Conservation (phyloP, 2,329 filamentous ascomycete genomes). For the Aspergillus thermomutatus region DNA sequence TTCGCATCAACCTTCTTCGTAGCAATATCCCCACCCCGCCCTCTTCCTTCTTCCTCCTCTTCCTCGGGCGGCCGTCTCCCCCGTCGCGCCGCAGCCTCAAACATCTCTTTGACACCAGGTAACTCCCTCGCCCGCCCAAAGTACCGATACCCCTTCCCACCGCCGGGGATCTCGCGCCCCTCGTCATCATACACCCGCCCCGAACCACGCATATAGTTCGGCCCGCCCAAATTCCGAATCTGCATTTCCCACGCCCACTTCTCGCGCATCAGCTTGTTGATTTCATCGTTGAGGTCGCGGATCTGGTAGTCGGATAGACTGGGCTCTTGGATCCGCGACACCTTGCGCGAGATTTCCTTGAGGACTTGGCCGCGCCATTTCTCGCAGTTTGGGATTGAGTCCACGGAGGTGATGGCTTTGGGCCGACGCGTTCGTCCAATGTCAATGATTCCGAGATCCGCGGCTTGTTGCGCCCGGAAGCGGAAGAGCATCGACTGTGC, state of each 20-base stretch:
- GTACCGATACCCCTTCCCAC: conserved; percentile 89
- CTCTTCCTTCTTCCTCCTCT: conserved; percentile 61
- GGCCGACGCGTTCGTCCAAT: conserved; percentile 84
- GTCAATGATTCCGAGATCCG: conserved; percentile 94
- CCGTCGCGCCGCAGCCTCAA: conserved; percentile 69
- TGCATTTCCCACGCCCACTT: conserved; percentile 99
- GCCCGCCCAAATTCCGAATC: conserved; percentile 91
- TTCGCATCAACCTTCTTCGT: conserved; percentile 78
- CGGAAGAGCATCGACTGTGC: conserved; percentile 99
- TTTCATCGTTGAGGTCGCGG: conserved; percentile 96
- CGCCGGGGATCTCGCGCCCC: conserved; percentile 64
- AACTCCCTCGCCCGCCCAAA: conserved; percentile 88
- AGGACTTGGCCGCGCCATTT: conserved; percentile 98
- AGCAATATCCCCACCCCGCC: conserved; percentile 40
- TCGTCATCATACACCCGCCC: conserved; percentile 70
- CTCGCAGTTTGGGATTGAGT: conserved; percentile 81
- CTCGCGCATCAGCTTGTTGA: conserved; percentile 98
- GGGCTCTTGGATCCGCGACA: conserved; percentile 89
- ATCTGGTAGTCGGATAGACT: conserved; percentile 95
- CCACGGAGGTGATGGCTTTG: conserved; percentile 83
- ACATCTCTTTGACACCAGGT: conserved; percentile 93
- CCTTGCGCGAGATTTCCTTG: conserved; percentile 95
- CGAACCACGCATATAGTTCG: conserved; percentile 85
- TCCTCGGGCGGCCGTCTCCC: conserved; percentile 64
- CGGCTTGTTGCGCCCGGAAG: conserved; percentile 96